Evolutionary conservation across 495 filamentous ascomycete genomes (phyloP), one percentile per base, ranked within the genome.

Genomic region (Apiosordaria backusii): DNA sequence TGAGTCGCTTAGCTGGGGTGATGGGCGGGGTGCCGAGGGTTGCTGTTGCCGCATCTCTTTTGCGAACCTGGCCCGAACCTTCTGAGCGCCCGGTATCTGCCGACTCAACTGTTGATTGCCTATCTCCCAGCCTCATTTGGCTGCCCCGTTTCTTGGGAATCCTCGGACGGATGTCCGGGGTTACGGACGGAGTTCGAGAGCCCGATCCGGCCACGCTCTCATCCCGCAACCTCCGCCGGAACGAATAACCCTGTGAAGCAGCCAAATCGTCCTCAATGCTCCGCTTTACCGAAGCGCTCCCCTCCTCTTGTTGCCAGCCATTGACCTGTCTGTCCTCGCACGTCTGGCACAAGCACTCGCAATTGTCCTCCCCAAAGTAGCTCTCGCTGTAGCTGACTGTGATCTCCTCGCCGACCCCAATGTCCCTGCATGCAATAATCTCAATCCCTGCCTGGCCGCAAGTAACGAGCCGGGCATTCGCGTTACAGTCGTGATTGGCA

Each of bases 401-500:
- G 67, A 99, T 96, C 76, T 98, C 95, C 65, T 97, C 93, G 4
- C 92, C 96, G 3, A 90, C 80, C 24, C 89, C 84, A 27, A 99
- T 97, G 67, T 96, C 83, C 64, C 87, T 87, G 22, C 85, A 83
- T 5, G 95, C 88, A 57, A 93, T 81, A 50, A 99, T 89, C 71
- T 92, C 88, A 81, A 99, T 97, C 35, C 93, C 92, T 68, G 92
- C 89, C 45, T 87, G 86, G 26, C 92, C 91, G 27, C 85, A 87
- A 19, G 92, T 97, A 67, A 89, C 87, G 65, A 99, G 81, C 71
- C 87, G 83, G 4, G 92, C 92, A 81, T 98, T 99, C 25, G 96
- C 92, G 68, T 90, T 86, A 75, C 95, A 99, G 76, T 99, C 95
- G 76, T 99, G 95, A 71, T 99, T 99, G 21, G 94, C 91, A 71